Evolutionary conservation across 805 yeast genomes (phyloP), one percentile per base, ranked within the genome.

Genomic region (Starmerella floris): DNA sequence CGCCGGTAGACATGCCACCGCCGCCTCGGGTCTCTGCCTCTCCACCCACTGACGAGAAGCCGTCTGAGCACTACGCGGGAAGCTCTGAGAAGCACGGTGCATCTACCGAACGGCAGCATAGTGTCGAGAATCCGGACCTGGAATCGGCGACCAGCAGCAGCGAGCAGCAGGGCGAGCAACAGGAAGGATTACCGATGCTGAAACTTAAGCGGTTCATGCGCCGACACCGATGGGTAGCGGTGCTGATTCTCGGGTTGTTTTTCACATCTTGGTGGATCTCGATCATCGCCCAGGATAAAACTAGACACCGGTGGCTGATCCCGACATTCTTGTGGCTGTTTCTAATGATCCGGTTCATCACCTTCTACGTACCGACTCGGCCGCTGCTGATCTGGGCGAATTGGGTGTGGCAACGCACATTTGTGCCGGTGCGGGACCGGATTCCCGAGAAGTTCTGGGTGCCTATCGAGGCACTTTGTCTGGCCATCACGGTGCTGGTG

Each of bases 261-360:
- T 69, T 70, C 61, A 70, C 75, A n/a, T 60, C 70, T 10, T 70
- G 74, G 74, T 74, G 78, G 78, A 54, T 73, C 35, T 67, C 75
- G 15, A 71, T 74, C 44, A 41, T 74, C 23, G 69, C 68, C 39
- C 78, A 72, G 54, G 53, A 66, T 5, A 64, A 67, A 46, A 68
- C 68, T 36, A 61, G 77, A 42, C 70, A 59, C 48, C 51, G 65
- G 45, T 74, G 79, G 79, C 66, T 74, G 52, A 70, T 74, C 46
- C 79, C 78, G 17, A 73, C 78, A 3, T 56, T 74, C 19, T 50
- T 74, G 36, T 74, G 72, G 69, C 63, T 67, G 33, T 60, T 65
- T 58, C 56, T 73, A 23, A 70, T 72, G 69, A 62, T 68, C 20
- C 62, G 79, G 21, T 59, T 74, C 42, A 66, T 73, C 51, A 64